A percentile compares a stretch with the other conserved stretches of the same genome.
These are phyloP conservation scores for Globisporangium apiculatum DNA, from an alignment of 352 stramenopile genomes.

Conservation along the genomic window DNA sequence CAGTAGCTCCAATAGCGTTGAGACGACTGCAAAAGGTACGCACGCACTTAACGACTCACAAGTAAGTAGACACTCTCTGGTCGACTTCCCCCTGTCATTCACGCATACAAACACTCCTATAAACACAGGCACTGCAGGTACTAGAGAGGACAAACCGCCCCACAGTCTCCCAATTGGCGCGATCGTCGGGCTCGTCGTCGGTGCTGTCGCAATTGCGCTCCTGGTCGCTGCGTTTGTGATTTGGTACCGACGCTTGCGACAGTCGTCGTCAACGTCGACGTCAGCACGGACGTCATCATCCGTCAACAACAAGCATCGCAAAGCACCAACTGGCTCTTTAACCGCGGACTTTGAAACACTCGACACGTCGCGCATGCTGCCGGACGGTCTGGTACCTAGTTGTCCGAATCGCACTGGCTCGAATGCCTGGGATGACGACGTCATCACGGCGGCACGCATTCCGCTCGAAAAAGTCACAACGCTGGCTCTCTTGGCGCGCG, in stretches of 20 bases:
- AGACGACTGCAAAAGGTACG: conserved; percentile 4
- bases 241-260: conserved; percentile 27
- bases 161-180: background rate
- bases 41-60: no score
- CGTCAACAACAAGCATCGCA: background rate
- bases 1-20: background rate
- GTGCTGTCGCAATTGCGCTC: conserved; percentile 25
- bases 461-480: conserved; percentile 23
- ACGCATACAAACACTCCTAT: no score
- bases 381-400: background rate
- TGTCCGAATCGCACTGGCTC: background rate
- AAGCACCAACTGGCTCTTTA: background rate
- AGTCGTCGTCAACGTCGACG: background rate
- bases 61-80: no score
- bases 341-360: conserved; percentile 5
- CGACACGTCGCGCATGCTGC: conserved; percentile 3
- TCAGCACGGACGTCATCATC: conserved; percentile 1
- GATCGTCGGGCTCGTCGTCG: conserved; percentile 29
- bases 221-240: conserved; percentile 34
- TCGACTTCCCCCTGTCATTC: no score
- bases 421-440: no score
- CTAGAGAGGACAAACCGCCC: background rate
- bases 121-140: background rate
- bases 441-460: conserved; percentile 16
- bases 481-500: conserved; percentile 20